Conservation (phyloP, 805 yeast genomes). For the Nakazawaea holstii region DNA sequence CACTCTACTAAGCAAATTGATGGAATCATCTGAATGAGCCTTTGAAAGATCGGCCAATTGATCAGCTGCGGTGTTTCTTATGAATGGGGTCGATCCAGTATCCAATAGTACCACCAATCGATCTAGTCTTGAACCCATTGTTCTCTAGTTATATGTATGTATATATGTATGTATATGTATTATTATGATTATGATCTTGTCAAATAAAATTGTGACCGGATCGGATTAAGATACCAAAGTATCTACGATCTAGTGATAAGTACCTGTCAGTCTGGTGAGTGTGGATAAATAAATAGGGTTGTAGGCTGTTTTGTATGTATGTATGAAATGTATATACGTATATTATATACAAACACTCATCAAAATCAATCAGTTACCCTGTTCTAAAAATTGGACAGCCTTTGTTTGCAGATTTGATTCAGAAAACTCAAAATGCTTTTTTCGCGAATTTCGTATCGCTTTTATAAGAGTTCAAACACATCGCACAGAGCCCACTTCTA, state of each 20-base stretch:
- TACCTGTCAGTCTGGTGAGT: too few species aligned
- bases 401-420: too few species aligned
- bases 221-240: too few species aligned
- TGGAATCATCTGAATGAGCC: slow-evolving; percentile 89
- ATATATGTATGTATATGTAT: neutral
- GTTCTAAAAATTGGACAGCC: neutral
- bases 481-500: too few species aligned
- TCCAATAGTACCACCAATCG: slow-evolving; percentile 50
- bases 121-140: slow-evolving; percentile 22
- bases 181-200: too few species aligned
- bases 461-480: neutral
- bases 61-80: slow-evolving; percentile 94
- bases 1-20: slow-evolving; percentile 78
- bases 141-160: neutral
- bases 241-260: too few species aligned
- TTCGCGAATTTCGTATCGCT: neutral
- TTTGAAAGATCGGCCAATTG: slow-evolving; percentile 92
- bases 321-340: neutral
- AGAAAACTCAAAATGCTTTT: neutral
- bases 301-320: neutral
- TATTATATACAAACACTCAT: neutral
- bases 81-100: slow-evolving; percentile 91
- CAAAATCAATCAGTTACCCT: slow-evolving; percentile 3
- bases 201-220: neutral
- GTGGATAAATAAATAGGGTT: too few species aligned